phyloP scores from a whole-genome alignment of 257 asterid genomes.

The Lantana camara region DNA sequence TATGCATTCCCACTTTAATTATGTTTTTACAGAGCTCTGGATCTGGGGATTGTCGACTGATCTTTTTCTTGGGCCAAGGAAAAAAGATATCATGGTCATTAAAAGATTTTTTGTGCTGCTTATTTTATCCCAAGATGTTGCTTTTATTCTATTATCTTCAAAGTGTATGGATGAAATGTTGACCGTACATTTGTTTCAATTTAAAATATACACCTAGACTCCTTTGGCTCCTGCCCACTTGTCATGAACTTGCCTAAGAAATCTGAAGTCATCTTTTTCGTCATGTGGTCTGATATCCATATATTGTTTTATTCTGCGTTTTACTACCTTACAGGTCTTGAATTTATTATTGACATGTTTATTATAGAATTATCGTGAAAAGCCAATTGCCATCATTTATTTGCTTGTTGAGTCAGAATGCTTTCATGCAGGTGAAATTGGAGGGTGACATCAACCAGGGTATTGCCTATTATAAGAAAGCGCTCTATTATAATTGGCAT shows the following conservation, averaged over 20 bases:
- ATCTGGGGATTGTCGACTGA: conserved; percentile 8
- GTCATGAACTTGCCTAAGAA: not conserved
- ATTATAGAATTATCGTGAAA: not conserved
- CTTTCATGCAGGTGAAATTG: conserved; percentile 77
- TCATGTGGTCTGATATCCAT: no score
- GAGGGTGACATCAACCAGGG: conserved; percentile 98
- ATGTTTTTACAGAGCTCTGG: conserved; percentile 20
- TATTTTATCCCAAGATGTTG: conserved; percentile 4
- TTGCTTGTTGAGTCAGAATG: conserved; percentile 25
- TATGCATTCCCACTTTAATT: conserved; percentile 16
- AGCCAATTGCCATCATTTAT: not conserved
- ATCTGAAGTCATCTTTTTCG: conserved; percentile 15
- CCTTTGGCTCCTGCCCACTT: not conserved
- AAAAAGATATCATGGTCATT: conserved; percentile 7
- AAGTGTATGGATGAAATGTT: conserved; percentile 6
- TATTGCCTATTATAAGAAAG: conserved; percentile 85
- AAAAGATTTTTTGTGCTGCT: not conserved
- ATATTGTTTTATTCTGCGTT: not conserved
- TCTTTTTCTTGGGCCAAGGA: conserved; percentile 1
- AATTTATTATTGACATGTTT: conserved; percentile 10
- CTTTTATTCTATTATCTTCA: conserved; percentile 10
- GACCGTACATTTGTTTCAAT: conserved; percentile 8
- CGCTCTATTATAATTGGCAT: conserved; percentile 94
- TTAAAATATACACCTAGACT: not conserved
- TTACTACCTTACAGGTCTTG: conserved; percentile 14